A percentile compares a stretch with the other conserved stretches of the same genome.
phyloP scores from a whole-genome alignment of 129 eudicot genomes.

The Tagetes erecta region DNA sequence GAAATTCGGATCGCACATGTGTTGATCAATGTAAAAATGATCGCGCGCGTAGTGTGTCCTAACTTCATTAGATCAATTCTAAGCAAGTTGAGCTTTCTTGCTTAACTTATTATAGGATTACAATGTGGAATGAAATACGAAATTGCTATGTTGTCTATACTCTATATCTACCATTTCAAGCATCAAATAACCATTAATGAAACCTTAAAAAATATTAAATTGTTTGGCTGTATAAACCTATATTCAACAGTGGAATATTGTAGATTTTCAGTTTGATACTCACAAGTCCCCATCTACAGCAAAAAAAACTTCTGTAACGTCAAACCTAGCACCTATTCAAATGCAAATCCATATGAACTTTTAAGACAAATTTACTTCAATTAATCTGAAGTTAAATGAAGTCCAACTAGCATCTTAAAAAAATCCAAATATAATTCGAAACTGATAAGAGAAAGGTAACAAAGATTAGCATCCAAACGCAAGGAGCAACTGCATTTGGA shows the following conservation, averaged over 20 bases:
- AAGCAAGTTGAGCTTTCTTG: not conserved
- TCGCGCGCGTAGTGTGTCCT: not conserved
- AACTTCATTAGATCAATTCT: not conserved
- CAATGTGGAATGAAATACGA: no score
- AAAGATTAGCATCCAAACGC: not conserved
- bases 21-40: not conserved
- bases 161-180: slow-evolving; percentile 18
- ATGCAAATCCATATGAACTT: slow-evolving; percentile 11
- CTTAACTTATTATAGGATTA: not conserved
- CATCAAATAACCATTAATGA: slow-evolving; percentile 3
- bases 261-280: no score
- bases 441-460: not conserved
- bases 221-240: no score
- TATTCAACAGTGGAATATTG: no score
- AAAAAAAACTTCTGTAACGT: no score
- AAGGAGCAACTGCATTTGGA: not conserved
- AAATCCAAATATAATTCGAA: not conserved
- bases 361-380: not conserved
- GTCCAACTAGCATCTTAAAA: not conserved
- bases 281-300: no score
- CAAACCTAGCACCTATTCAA: not conserved
- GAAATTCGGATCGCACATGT: slow-evolving; percentile 1
- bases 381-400: not conserved
- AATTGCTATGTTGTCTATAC: no score
- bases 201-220: no score